Conservation (phyloP, 164 flowering plant species). For the Platanus orientalis region DNA sequence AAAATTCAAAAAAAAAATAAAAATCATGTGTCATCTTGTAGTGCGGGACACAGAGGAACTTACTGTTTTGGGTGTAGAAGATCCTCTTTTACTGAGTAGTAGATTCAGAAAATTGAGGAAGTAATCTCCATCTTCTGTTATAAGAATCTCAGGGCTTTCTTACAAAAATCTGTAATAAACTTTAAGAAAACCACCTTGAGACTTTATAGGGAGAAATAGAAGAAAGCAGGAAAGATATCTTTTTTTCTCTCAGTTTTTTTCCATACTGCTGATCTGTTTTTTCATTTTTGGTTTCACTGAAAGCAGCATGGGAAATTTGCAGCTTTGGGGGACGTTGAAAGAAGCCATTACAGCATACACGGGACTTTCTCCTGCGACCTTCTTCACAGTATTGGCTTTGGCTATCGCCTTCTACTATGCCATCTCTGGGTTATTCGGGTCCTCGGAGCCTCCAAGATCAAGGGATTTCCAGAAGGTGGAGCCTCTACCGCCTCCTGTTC, state of each 20-base stretch:
- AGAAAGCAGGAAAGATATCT: not conserved
- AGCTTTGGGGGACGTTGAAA: conserved; percentile 82
- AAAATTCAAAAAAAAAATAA: too few species aligned
- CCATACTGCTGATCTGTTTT: not conserved
- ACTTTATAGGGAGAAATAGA: too few species aligned
- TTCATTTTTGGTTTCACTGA: not conserved
- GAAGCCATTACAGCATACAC: conserved; percentile 78
- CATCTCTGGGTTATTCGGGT: conserved; percentile 35
- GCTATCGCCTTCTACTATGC: conserved; percentile 43
- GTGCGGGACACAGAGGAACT: too few species aligned
- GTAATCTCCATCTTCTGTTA: too few species aligned
- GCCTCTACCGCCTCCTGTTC: conserved; percentile 93
- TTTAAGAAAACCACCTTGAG: too few species aligned
- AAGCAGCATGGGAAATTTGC: conserved; percentile 46
- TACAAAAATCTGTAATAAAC: too few species aligned
- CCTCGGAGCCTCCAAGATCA: conserved; percentile 22
- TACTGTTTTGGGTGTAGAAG: too few species aligned
- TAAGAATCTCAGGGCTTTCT: too few species aligned
- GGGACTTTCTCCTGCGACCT: conserved; percentile 79
- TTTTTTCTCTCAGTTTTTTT: not conserved
- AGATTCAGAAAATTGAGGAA: too few species aligned
- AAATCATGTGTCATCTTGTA: too few species aligned
- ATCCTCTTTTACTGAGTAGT: too few species aligned
- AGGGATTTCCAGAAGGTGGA: conserved; percentile 38
- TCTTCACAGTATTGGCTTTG: conserved; percentile 66